Percentiles rank a stretch among this genome's conserved stretches.
Conservation (phyloP, 257 asterid species). For the Knoxia roxburghii region DNA sequence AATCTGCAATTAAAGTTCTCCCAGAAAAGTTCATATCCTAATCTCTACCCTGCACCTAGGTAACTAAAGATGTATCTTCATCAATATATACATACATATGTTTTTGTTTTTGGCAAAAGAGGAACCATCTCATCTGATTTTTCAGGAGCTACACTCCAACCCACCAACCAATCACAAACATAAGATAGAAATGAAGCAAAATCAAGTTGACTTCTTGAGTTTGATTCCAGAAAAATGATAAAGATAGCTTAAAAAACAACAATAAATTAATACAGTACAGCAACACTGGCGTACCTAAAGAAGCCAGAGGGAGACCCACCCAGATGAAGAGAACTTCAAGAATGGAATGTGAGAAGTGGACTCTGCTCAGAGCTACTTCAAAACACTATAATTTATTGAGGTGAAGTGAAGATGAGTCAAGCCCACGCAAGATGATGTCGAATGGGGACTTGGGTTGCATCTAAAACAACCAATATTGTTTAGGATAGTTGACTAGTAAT, state of each 20-base stretch:
- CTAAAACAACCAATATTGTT: background rate
- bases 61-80: background rate
- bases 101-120: background rate
- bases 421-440: background rate
- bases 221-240: background rate
- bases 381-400: background rate
- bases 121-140: background rate
- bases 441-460: background rate
- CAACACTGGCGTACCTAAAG: background rate
- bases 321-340: background rate
- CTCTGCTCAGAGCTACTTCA: background rate
- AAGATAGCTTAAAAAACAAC: background rate
- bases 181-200: background rate
- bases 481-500: conserved; percentile 2
- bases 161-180: background rate
- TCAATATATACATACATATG: too few species aligned
- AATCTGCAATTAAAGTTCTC: background rate
- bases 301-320: background rate
- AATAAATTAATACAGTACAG: background rate
- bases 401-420: background rate
- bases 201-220: background rate
- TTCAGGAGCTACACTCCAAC: background rate
- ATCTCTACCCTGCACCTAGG: background rate
- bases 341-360: background rate
- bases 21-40: background rate